phyloP scores from a whole-genome alignment of 208 protist genomes.

The Trichomonas vaginalis region DNA sequence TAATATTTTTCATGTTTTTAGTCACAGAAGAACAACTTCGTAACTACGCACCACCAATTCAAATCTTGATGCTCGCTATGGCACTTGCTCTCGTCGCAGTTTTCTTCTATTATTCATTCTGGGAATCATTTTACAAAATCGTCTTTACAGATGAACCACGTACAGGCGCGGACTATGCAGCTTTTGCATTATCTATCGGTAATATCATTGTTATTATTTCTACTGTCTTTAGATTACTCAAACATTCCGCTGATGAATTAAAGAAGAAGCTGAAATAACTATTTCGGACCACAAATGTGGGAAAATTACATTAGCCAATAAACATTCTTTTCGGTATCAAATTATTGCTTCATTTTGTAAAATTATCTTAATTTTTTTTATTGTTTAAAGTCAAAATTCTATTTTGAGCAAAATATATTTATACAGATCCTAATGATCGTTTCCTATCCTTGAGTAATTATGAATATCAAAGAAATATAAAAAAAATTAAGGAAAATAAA shows the following conservation, averaged over 20 bases:
- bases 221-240: not conserved
- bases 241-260: not conserved
- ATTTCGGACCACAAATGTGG: too few relatives aligned
- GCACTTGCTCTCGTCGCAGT: not conserved
- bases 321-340: too few relatives aligned
- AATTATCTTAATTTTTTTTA: too few relatives aligned
- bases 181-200: not conserved
- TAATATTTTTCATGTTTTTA: too few relatives aligned
- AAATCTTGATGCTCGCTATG: not conserved
- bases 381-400: too few relatives aligned
- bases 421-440: too few relatives aligned
- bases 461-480: too few relatives aligned
- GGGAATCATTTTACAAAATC: not conserved
- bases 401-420: too few relatives aligned
- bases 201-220: not conserved
- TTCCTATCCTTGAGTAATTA: too few relatives aligned
- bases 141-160: not conserved
- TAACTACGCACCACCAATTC: not conserved
- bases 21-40: not conserved
- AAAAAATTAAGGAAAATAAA: too few relatives aligned
- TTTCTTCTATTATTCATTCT: not conserved
- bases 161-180: not conserved
- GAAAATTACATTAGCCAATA: too few relatives aligned
- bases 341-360: too few relatives aligned
- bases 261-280: not conserved